Evolutionary conservation across 345 rosid species (phyloP), one percentile per base, ranked within the genome.

Genomic region (Xanthoceras sorbifolium): DNA sequence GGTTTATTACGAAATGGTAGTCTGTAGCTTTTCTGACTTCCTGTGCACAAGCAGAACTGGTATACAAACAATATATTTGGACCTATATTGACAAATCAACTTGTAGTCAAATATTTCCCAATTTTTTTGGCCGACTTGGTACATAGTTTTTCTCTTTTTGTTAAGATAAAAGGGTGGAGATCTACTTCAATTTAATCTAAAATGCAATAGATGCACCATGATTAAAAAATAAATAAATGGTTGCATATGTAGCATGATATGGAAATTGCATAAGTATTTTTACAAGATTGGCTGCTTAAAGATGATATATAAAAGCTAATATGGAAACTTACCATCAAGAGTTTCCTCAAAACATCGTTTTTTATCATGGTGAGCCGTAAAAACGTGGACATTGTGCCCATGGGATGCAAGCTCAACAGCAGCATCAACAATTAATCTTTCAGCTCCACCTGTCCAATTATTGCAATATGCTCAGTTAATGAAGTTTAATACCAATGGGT

Each of bases 331-430:
- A 89, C 97, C 97, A 0, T 89, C 80, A 67, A 92, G 80, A 71
- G 97, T 92, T 90, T 95, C 98, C 88, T 95, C 99, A 81, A 95
- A 93, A 79, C 98, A 95, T 72, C 93, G 84, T 74, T 75, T 88
- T 79, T 81, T 89, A 66, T 95, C 98, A 79, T 90, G 97, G 86
- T 93, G 96, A 82, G 99, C 88, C 3, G 99, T 93, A 74, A 92
- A 93, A 36, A 95, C 78, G 81, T 90, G 97, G 83, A 95, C 97
- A 54, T 86, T 82, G 68, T 93, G 99, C 59, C 97, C 99, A 17
- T 74, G 90, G 48, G 92, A 89, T 29, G 84, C 84, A 67, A 95
- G 96, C 78, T 89, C 94, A 80, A 95, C 96, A 3, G 97, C 97
- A 11, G 97, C 98, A 85, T 95, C 99, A 52, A 93, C 96, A 74